phyloP scores from a whole-genome alignment of 805 yeast species.

The Cyberlindnera amylophila region DNA sequence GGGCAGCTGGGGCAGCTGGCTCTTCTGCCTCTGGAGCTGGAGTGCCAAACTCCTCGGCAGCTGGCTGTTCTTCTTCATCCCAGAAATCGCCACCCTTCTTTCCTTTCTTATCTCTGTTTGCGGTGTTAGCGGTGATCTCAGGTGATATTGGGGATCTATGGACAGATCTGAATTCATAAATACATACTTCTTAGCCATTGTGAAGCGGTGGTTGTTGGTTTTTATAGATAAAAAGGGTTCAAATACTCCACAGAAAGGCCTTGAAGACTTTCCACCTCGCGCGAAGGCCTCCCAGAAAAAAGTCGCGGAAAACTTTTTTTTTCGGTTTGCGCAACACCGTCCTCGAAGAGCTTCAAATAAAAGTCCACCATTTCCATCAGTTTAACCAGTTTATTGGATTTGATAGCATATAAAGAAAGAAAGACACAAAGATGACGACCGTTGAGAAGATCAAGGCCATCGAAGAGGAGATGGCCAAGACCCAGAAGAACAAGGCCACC shows the following conservation, averaged over 20 bases:
- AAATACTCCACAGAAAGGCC: too few species aligned
- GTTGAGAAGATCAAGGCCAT: slow-evolving; percentile 47
- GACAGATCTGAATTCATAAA: not conserved
- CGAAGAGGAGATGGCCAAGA: slow-evolving; percentile 96
- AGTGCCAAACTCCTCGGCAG: slow-evolving; percentile 50
- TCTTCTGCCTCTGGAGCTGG: slow-evolving; percentile 16
- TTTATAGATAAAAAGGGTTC: too few species aligned
- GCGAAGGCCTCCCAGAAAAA: not conserved
- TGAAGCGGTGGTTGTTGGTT: not conserved
- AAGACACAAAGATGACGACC: slow-evolving; percentile 21
- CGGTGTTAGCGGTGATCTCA: not conserved
- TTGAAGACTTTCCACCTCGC: too few species aligned
- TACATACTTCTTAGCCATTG: slow-evolving; percentile 22
- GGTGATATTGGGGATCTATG: not conserved
- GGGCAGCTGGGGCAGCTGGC: slow-evolving; percentile 27
- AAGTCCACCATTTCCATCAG: not conserved
- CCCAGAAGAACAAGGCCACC: slow-evolving; percentile 98
- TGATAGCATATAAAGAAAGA: too few species aligned
- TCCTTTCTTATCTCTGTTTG: slow-evolving; percentile 53
- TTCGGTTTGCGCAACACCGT: slow-evolving; percentile 10
- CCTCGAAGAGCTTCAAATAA: not conserved
- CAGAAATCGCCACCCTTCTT: slow-evolving; percentile 73
- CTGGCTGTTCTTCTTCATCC: slow-evolving; percentile 46
- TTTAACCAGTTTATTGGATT: too few species aligned
- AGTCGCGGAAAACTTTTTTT: slow-evolving; percentile 11